A percentile compares a stretch with the other conserved stretches of the same genome.
Conservation (phyloP, 371 early-diverging fungal genomes). For the Batrachochytrium dendrobatidis region DNA sequence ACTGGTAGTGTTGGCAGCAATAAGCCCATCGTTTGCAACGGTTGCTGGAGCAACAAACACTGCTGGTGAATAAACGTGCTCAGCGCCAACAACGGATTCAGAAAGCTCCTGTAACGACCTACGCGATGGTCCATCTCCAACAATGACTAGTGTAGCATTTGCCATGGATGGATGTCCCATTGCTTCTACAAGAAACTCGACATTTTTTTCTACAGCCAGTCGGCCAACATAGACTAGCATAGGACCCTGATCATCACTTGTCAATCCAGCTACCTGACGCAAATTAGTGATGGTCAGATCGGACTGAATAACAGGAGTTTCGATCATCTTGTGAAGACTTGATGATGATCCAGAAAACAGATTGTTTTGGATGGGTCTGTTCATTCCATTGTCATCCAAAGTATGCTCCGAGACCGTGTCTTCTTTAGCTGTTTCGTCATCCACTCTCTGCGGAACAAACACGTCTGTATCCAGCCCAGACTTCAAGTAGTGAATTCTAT, state of each 20-base stretch:
- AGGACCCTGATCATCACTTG: slow-evolving; percentile 9
- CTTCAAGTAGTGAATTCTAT: slow-evolving; percentile 35
- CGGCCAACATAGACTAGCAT: slow-evolving; percentile 38
- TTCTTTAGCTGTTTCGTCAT: slow-evolving; percentile 14
- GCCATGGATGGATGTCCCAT: slow-evolving; percentile 23
- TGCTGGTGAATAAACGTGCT: slow-evolving; percentile 16
- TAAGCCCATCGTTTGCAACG: background rate
- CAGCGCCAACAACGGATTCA: slow-evolving; percentile 21
- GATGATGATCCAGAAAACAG: background rate
- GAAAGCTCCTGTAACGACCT: slow-evolving; percentile 26
- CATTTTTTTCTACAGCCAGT: slow-evolving; percentile 38
- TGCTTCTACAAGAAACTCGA: slow-evolving; percentile 36
- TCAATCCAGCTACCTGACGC: background rate
- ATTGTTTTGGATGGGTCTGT: slow-evolving; percentile 7
- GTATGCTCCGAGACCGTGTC: background rate
- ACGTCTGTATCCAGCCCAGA: slow-evolving; percentile 34
- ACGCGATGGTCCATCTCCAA: slow-evolving; percentile 39
- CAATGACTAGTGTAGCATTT: slow-evolving; percentile 28
- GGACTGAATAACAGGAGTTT: background rate
- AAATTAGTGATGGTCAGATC: slow-evolving; percentile 6
- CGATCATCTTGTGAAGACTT: background rate
- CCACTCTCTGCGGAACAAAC: slow-evolving; percentile 21
- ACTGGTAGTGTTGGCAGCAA: background rate
- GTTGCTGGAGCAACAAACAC: background rate
- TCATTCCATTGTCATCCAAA: slow-evolving; percentile 4